Conservation (phyloP, 2,329 filamentous ascomycete genomes). For the Pseudogymnoascus verrucosus region DNA sequence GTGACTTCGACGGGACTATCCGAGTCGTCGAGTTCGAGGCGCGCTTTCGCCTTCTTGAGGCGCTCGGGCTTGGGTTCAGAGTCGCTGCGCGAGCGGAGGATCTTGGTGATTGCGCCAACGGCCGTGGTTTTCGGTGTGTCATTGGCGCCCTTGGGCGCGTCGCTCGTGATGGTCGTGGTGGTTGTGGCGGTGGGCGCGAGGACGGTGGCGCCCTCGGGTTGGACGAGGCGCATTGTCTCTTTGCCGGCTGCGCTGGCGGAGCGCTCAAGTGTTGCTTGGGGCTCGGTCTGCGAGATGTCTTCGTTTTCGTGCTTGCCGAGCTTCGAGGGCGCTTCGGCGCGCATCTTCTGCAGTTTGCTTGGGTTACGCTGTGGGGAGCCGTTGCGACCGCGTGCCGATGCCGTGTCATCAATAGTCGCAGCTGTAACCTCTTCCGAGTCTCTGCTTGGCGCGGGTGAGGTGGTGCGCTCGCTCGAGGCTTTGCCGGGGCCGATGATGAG, state of each 20-base stretch:
- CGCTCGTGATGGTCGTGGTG: conserved; percentile 33
- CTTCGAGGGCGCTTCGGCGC: conserved; percentile 22
- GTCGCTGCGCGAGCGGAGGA: conserved; percentile 33
- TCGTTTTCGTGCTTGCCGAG: conserved; percentile 17
- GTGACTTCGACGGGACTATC: conserved; percentile 31
- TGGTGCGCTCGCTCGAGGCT: conserved; percentile 36
- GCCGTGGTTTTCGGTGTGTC: conserved; percentile 35
- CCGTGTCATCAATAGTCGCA: conserved; percentile 19
- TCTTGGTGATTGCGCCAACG: conserved; percentile 34
- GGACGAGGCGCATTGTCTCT: conserved; percentile 19
- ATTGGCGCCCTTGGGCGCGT: conserved; percentile 27
- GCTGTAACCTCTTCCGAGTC: conserved; percentile 24
- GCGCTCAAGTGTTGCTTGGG: conserved; percentile 22
- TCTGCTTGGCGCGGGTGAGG: conserved; percentile 26
- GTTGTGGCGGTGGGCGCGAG: conserved; percentile 5
- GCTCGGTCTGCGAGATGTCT: conserved; percentile 21
- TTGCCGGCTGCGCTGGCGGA: conserved; percentile 18
- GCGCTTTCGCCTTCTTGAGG: conserved; percentile 50
- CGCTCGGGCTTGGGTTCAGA: conserved; percentile 42
- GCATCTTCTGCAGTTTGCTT: conserved; percentile 65
- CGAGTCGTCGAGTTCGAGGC: conserved; percentile 63
- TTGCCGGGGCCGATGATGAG: conserved; percentile 18
- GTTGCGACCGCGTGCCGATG: conserved; percentile 17
- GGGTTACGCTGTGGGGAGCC: conserved; percentile 44
- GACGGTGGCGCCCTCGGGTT: conserved; percentile 10